Evolutionary conservation across 2,329 filamentous ascomycete species (phyloP).

Genomic region (Paracorniculantispora psalliotae): DNA sequence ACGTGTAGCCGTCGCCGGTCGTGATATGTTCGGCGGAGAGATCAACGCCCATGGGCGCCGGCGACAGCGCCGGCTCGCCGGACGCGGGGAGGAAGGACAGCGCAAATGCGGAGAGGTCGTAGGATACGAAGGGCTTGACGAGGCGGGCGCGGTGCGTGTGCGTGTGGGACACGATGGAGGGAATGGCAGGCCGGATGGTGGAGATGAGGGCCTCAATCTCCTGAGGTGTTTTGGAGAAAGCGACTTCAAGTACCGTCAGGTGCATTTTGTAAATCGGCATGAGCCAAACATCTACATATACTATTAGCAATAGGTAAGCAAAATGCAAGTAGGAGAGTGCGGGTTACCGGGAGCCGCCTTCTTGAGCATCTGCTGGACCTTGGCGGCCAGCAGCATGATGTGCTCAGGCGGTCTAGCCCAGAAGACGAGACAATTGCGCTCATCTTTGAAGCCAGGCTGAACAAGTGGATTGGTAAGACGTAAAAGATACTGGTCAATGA

Average conservation of each 20-base stretch:
- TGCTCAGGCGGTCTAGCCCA: constrained; percentile 79
- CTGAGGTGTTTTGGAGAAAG: constrained; percentile 67
- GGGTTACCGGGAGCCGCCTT: constrained; percentile 61
- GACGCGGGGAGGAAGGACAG: constrained; percentile 80
- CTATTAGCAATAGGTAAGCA: not conserved
- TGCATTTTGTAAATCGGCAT: constrained; percentile 78
- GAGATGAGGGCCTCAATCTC: constrained; percentile 63
- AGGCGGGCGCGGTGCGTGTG: constrained; percentile 65
- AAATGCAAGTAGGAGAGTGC: no score
- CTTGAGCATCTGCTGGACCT: constrained; percentile 63
- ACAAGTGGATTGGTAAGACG: constrained; percentile 60
- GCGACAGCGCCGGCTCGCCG: constrained; percentile 46
- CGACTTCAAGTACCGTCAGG: constrained; percentile 78
- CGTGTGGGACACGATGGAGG: constrained; percentile 61
- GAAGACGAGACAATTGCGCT: constrained; percentile 76
- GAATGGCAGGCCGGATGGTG: constrained; percentile 50
- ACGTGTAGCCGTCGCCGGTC: constrained; percentile 67
- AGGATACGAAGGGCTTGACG: constrained; percentile 77
- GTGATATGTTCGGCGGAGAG: constrained; percentile 27
- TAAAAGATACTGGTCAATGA: constrained; percentile 69
- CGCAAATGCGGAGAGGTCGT: constrained; percentile 79
- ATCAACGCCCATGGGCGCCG: constrained; percentile 35
- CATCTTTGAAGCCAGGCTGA: constrained; percentile 67
- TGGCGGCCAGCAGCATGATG: constrained; percentile 60
- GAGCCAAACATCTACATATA: constrained; percentile 66